These are phyloP conservation scores for Inosperma sp. DNA, from an alignment of 768 basidiomycete genomes.

Conservation along the genomic window DNA sequence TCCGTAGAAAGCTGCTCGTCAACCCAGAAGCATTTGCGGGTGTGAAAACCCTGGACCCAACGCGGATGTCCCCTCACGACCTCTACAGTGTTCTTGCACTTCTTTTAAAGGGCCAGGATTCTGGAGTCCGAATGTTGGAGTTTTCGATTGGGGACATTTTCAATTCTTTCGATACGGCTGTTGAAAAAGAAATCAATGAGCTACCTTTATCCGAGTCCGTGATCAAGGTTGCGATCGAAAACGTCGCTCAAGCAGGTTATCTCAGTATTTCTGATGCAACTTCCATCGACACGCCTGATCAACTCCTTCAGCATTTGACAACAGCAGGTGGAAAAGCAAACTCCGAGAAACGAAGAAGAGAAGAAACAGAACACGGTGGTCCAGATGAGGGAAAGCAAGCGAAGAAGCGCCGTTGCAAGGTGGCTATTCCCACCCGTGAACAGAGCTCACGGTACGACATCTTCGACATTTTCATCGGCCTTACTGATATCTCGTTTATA, in stretches of 20 bases:
- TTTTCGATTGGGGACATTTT: neutral
- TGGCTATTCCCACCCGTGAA: conserved; percentile 1
- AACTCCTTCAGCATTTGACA: neutral
- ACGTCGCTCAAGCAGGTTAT: neutral
- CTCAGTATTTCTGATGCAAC: neutral
- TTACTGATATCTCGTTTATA: neutral
- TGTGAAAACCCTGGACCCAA: neutral
- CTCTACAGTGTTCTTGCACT: neutral
- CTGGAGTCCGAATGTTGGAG: neutral
- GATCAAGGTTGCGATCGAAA: neutral
- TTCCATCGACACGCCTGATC: neutral
- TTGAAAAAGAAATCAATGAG: neutral
- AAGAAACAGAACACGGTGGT: neutral
- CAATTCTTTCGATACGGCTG: neutral
- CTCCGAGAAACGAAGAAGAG: conserved; percentile 6
- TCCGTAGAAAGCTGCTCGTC: neutral
- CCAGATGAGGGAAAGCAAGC: neutral
- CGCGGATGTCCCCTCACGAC: neutral
- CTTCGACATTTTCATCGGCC: neutral
- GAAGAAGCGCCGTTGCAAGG: neutral
- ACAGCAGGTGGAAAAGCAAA: neutral
- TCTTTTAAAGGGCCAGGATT: neutral
- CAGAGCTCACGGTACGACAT: conserved; percentile 5
- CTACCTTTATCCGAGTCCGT: neutral
- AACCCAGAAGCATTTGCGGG: neutral